phyloP scores from a whole-genome alignment of 2,329 filamentous ascomycete genomes.

The Bipolaris sorokiniana region DNA sequence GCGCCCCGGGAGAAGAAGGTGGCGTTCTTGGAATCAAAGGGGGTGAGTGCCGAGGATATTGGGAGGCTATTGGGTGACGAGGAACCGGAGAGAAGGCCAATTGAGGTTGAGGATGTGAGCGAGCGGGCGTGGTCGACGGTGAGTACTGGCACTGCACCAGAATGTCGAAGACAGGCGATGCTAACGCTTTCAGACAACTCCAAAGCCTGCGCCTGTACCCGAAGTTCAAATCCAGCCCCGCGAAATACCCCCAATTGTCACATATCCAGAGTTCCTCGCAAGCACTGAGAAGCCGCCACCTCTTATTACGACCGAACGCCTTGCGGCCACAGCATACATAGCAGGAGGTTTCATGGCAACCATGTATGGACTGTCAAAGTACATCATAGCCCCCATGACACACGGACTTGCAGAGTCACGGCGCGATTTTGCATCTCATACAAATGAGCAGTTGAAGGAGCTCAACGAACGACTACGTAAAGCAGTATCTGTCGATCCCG shows the following conservation, averaged over 20 bases:
- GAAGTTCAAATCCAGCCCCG: constrained; percentile 33
- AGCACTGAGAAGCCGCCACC: constrained; percentile 64
- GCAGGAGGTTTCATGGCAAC: constrained; percentile 61
- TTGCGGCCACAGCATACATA: constrained; percentile 63
- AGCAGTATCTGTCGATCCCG: constrained; percentile 68
- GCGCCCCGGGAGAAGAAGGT: constrained; percentile 74
- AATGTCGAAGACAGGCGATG: not conserved
- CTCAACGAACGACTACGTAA: constrained; percentile 64
- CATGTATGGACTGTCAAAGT: constrained; percentile 74
- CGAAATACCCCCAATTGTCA: constrained; percentile 67
- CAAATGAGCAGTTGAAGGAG: constrained; percentile 58
- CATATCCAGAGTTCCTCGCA: constrained; percentile 69
- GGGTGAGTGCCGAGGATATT: constrained; percentile 71
- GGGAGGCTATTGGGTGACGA: constrained; percentile 63
- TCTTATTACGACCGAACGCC: constrained; percentile 62
- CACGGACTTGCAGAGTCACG: constrained; percentile 60
- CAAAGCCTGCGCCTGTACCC: constrained; percentile 20
- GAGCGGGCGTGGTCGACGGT: constrained; percentile 41
- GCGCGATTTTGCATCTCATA: constrained; percentile 62
- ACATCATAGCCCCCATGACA: constrained; percentile 68
- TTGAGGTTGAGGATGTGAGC: constrained; percentile 29
- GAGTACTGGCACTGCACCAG: constrained; percentile 8
- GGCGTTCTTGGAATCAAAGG: constrained; percentile 79
- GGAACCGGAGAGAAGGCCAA: constrained; percentile 15
- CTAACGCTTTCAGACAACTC: constrained; percentile 27